These are phyloP conservation scores for Zea luxurians DNA, from an alignment of 176 grass and related monocot genomes.

Conservation along the genomic window DNA sequence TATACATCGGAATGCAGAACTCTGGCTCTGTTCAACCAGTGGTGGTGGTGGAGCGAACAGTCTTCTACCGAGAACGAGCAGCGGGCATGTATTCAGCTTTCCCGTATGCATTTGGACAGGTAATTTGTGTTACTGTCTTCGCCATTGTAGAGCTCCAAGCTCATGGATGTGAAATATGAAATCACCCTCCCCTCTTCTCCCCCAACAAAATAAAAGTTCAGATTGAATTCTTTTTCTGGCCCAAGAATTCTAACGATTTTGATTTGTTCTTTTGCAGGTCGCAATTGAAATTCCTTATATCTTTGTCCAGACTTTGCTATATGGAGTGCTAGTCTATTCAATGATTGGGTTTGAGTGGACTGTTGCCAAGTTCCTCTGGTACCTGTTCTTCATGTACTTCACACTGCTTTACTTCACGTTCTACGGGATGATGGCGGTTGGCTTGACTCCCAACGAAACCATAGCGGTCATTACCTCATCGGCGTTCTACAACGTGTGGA, in stretches of 20 bases:
- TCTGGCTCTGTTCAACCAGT: conserved; percentile 77
- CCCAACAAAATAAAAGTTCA: no score
- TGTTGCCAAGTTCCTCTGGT: conserved; percentile 82
- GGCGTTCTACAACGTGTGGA: conserved; percentile 80
- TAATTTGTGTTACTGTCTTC: conserved; percentile 29
- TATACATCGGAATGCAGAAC: conserved; percentile 78
- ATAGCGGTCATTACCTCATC: conserved; percentile 70
- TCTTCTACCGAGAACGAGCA: conserved; percentile 88
- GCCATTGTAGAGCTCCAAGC: neutral
- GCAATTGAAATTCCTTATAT: conserved; percentile 72
- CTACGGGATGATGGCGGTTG: conserved; percentile 92
- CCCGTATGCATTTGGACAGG: conserved; percentile 91
- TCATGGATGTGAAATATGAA: neutral
- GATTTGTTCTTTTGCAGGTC: conserved; percentile 44
- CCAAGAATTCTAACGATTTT: no score
- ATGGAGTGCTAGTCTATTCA: conserved; percentile 62
- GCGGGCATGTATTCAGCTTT: conserved; percentile 96
- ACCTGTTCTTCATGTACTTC: conserved; percentile 97
- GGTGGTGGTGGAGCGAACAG: conserved; percentile 75
- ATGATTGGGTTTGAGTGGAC: conserved; percentile 91
- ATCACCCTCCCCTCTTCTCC: no score
- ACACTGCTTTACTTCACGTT: conserved; percentile 82
- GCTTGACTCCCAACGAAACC: conserved; percentile 71
- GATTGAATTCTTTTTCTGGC: no score
- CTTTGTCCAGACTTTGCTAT: conserved; percentile 62